These are phyloP conservation scores for Gracilaria caudata DNA, from an alignment of 23 red algal species.

Conservation along the genomic window DNA sequence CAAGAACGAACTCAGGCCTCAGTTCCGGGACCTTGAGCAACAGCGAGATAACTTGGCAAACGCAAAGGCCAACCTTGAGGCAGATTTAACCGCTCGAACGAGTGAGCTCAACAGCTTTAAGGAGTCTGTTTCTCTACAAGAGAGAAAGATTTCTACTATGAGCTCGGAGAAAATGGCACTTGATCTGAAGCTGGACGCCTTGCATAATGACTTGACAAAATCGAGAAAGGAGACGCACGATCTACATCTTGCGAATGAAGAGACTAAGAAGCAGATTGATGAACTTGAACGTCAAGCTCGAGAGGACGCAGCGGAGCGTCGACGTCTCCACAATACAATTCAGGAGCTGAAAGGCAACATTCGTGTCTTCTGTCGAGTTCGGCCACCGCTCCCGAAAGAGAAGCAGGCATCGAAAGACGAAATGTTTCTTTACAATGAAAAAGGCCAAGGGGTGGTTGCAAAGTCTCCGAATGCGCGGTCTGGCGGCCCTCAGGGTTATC, in stretches of 20 bases:
- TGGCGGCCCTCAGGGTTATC: background rate
- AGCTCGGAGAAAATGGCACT: constrained; percentile 50
- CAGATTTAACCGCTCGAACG: background rate
- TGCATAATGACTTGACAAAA: constrained; percentile 15
- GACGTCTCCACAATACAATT: constrained; percentile 88
- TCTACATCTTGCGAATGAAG: background rate
- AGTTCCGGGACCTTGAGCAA: constrained; percentile 21
- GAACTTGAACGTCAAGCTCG: constrained; percentile 69
- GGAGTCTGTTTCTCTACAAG: constrained; percentile 42
- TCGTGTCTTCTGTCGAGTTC: constrained; percentile 97
- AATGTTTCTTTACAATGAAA: constrained; percentile 50
- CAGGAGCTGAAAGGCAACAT: constrained; percentile 99
- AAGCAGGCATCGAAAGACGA: background rate
- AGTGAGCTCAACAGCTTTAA: constrained; percentile 41
- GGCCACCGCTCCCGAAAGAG: constrained; percentile 71
- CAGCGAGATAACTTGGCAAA: constrained; percentile 3
- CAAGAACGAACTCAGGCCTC: constrained; percentile 6
- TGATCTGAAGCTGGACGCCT: constrained; percentile 29
- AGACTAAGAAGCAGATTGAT: constrained; percentile 15
- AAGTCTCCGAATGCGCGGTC: background rate
- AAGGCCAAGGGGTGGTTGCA: constrained; percentile 39
- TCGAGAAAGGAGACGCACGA: background rate
- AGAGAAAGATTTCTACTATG: constrained; percentile 40
- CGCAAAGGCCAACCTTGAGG: background rate
- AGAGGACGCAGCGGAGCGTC: constrained; percentile 67